Evolutionary conservation across 2,329 filamentous ascomycete species (phyloP).

Genomic region (Didymella exigua): DNA sequence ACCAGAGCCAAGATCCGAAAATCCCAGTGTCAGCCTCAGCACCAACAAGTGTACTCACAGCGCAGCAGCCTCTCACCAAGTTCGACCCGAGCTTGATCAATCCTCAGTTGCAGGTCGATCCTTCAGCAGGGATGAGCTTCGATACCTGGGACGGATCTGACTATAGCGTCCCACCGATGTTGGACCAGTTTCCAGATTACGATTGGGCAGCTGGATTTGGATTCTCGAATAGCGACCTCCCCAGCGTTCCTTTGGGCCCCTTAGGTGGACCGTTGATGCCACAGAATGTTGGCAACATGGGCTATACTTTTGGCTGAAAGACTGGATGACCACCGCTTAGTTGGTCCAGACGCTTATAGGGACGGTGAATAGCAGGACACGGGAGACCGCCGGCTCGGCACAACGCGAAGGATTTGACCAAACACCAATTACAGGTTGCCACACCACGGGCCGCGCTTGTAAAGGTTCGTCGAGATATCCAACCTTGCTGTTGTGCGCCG

Average conservation of each 20-base stretch:
- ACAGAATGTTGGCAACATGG: constrained; percentile 28
- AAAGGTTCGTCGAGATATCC: background rate
- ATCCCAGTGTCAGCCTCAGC: constrained; percentile 19
- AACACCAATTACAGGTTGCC: background rate
- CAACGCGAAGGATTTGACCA: too few relatives aligned
- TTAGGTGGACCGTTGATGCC: constrained; percentile 30
- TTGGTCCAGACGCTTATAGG: too few relatives aligned
- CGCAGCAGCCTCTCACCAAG: constrained; percentile 30
- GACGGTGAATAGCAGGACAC: background rate
- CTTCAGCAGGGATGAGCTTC: constrained; percentile 30
- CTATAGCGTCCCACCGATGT: constrained; percentile 37
- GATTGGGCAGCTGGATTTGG: constrained; percentile 47
- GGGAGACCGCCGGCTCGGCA: background rate
- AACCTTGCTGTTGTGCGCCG: too few relatives aligned
- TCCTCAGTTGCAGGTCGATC: constrained; percentile 27
- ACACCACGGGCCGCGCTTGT: background rate
- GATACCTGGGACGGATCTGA: constrained; percentile 38
- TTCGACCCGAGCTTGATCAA: constrained; percentile 35
- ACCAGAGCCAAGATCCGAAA: constrained; percentile 22
- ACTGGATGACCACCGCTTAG: too few relatives aligned
- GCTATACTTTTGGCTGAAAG: constrained; percentile 35
- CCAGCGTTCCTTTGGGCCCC: constrained; percentile 27
- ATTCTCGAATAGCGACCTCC: constrained; percentile 39
- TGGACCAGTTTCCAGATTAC: constrained; percentile 48
- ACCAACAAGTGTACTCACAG: constrained; percentile 2